Percentiles rank a stretch among this genome's conserved stretches.
Conservation (phyloP, 2,329 filamentous ascomycete species). For the Elsinoe batatas region DNA sequence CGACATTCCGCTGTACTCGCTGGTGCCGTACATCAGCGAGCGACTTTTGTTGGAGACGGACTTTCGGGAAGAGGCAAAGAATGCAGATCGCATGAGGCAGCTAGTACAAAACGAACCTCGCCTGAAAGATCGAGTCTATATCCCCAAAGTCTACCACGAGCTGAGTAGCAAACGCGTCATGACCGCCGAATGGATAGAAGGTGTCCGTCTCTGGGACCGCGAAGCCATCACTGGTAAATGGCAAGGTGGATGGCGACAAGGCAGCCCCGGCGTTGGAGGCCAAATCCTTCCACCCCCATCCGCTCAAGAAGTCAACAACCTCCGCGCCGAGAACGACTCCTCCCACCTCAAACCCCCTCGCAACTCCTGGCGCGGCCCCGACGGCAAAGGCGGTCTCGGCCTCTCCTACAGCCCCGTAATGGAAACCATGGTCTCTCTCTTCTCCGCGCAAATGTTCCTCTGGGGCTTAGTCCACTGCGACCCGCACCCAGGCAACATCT, state of each 20-base stretch:
- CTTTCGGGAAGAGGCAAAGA: constrained; percentile 83
- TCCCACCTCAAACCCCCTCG: constrained; percentile 68
- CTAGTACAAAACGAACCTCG: constrained; percentile 67
- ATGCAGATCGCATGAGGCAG: constrained; percentile 72
- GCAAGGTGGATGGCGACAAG: constrained; percentile 65
- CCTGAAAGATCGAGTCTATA: constrained; percentile 71
- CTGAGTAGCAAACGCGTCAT: constrained; percentile 75
- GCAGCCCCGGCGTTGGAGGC: constrained; percentile 69
- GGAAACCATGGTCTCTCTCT: constrained; percentile 92
- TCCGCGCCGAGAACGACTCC: constrained; percentile 31
- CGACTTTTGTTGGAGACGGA: constrained; percentile 89
- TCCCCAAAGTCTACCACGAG: constrained; percentile 75
- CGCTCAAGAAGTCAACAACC: constrained; percentile 21
- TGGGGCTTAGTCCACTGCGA: constrained; percentile 96
- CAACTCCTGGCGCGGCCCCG: constrained; percentile 63
- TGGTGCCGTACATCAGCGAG: constrained; percentile 89
- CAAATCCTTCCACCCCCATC: constrained; percentile 46
- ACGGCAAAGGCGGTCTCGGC: constrained; percentile 70
- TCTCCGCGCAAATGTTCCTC: constrained; percentile 95
- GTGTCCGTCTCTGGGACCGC: constrained; percentile 86
- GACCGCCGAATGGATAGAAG: constrained; percentile 97
- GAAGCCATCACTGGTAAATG: constrained; percentile 66
- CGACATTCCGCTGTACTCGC: constrained; percentile 79
- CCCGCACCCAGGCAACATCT: constrained; percentile 94
- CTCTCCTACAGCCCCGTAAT: constrained; percentile 78